These are phyloP conservation scores for Chionographis japonica DNA, from an alignment of 106 monocot genomes.

Conservation along the genomic window DNA sequence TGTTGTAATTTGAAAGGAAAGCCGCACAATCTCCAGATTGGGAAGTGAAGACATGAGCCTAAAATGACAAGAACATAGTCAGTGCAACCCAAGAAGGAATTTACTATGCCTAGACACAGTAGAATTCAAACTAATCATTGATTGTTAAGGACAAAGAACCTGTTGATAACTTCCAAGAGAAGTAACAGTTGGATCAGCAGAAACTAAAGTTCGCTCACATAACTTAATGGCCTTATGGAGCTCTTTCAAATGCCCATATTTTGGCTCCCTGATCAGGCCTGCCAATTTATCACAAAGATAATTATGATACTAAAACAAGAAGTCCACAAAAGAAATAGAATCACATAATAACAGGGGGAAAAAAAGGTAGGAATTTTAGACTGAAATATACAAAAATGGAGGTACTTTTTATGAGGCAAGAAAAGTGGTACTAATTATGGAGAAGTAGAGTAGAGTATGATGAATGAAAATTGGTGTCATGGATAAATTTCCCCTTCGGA, in stretches of 20 bases:
- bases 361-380: too few relatives aligned
- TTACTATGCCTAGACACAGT: too few relatives aligned
- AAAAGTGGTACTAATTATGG: too few relatives aligned
- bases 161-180: conserved; percentile 70
- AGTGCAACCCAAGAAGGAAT: not conserved
- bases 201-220: conserved; percentile 85
- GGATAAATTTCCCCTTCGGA: too few relatives aligned
- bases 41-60: conserved; percentile 86
- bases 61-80: conserved; percentile 5
- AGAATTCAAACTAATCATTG: too few relatives aligned
- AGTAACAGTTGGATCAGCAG: conserved; percentile 72
- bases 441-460: too few relatives aligned
- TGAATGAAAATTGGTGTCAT: too few relatives aligned
- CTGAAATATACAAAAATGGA: too few relatives aligned
- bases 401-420: too few relatives aligned
- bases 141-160: conserved; percentile 25
- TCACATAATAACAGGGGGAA: too few relatives aligned
- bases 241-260: conserved; percentile 88
- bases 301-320: not conserved
- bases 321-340: not conserved
- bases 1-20: conserved; percentile 83
- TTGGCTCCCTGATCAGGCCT: conserved; percentile 86
- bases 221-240: conserved; percentile 86
- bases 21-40: conserved; percentile 74
- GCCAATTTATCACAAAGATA: conserved; percentile 11